A percentile compares a stretch with the other conserved stretches of the same genome.
Conservation (phyloP, 2,329 filamentous ascomycete species). For the Diplodia intermedia region DNA sequence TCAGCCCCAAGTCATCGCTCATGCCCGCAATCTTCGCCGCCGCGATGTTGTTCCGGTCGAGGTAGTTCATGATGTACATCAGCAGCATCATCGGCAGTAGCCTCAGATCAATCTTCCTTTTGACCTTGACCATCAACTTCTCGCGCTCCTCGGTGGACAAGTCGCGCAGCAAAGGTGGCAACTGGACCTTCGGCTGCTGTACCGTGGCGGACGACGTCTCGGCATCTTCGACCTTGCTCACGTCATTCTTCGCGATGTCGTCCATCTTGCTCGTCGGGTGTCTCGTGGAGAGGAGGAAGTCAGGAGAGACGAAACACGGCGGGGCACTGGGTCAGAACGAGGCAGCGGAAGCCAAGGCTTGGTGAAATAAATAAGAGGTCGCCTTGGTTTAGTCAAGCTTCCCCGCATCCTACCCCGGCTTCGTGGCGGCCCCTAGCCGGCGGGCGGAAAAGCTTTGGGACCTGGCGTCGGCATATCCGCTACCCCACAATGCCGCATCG, state of each 20-base stretch:
- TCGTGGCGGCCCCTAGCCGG: neutral
- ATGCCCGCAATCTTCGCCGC: constrained; percentile 45
- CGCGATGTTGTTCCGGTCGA: constrained; percentile 49
- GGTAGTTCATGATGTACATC: constrained; percentile 75
- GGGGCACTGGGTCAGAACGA: neutral
- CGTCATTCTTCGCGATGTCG: constrained; percentile 6
- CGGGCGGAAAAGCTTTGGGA: constrained; percentile 21
- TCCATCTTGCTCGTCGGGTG: neutral
- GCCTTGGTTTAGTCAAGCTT: constrained; percentile 12
- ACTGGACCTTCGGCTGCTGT: neutral
- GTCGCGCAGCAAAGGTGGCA: constrained; percentile 5
- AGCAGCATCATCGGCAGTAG: constrained; percentile 73
- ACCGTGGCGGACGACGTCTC: neutral
- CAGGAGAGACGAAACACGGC: neutral
- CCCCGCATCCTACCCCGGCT: constrained; percentile 20
- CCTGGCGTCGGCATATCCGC: neutral
- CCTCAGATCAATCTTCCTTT: constrained; percentile 64
- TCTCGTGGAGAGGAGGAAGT: neutral
- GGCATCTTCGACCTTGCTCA: constrained; percentile 18
- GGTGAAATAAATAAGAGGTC: constrained; percentile 17
- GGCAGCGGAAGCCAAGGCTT: constrained; percentile 20
- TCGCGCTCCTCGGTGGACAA: constrained; percentile 2
- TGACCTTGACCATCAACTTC: constrained; percentile 1
- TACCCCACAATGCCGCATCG: neutral
- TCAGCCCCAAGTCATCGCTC: constrained; percentile 43